Conservation (phyloP, 768 basidiomycete genomes). For the Cystofilobasidium bisporidii region DNA sequence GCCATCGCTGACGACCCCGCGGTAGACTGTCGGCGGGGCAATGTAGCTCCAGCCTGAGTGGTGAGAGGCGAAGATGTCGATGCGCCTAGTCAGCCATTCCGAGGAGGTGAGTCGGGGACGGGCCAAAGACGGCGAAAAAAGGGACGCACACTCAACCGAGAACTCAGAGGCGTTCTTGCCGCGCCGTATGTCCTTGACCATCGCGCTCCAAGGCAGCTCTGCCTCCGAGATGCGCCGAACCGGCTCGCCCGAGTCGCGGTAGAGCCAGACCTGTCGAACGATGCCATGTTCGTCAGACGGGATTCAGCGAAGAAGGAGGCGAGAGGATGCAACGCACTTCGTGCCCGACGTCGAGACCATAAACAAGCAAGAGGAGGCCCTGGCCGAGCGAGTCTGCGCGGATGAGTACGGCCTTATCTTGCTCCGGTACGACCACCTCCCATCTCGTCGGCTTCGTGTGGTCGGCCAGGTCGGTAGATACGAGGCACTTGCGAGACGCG, state of each 20-base stretch:
- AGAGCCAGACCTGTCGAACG: constrained; percentile 20
- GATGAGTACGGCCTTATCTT: constrained; percentile 10
- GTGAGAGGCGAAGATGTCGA: neutral
- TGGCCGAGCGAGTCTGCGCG: constrained; percentile 5
- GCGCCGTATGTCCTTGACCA: constrained; percentile 6
- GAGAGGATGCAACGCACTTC: neutral
- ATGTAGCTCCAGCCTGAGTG: constrained; percentile 12
- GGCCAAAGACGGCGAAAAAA: neutral
- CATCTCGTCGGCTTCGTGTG: neutral
- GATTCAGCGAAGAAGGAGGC: too few relatives aligned
- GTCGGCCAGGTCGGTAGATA: constrained; percentile 11
- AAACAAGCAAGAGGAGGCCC: constrained; percentile 21
- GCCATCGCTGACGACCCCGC: constrained; percentile 20
- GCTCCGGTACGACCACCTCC: constrained; percentile 10
- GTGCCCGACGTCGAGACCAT: constrained; percentile 17
- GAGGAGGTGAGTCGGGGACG: too few relatives aligned
- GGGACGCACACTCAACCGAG: constrained; percentile 14
- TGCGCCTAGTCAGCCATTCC: neutral
- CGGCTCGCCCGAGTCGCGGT: constrained; percentile 10
- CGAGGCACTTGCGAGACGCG: neutral
- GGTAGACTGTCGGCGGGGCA: constrained; percentile 21
- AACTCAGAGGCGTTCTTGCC: constrained; percentile 14
- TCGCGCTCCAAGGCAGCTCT: constrained; percentile 13
- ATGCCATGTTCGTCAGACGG: neutral
- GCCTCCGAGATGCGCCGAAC: constrained; percentile 15